Base-by-base conservation (phyloP, 2,329 filamentous ascomycete genomes). In the Thermochaetoides dissita region DNA sequence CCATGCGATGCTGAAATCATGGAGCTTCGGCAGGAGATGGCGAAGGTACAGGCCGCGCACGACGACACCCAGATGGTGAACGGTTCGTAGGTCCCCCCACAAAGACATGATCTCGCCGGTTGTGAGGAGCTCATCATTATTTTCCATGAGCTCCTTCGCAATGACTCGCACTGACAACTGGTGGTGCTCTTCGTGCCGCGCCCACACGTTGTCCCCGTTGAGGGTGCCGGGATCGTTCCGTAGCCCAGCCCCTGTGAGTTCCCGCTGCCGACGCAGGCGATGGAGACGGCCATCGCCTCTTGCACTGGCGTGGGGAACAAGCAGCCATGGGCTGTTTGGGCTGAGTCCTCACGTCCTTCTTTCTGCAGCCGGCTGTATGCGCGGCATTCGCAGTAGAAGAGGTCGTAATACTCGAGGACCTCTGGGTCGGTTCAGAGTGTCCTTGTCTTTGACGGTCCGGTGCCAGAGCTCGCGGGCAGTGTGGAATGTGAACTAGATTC, bases 361-460 rank as follows among this genome's bases (percentile, higher is more conserved):
- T 45, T n/a, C n/a, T 46, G 38, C 10, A 49, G 40, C 10, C 47
- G 40, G 32, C 45, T 42, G 31, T 49, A 45, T 12, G 38, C 45
- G n/a, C 47, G 47, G 30, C 42, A 49, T 34, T 47, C 45, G 38
- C 40, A 40, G 36, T 41, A 41, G 45, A 49, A 49, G 17, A 38
- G 24, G 11, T 45, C 36, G 11, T 30, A 40, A 28, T 39, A 45
- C 24, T 43, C 39, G 7, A 7, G 17, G 5, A 24, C 5, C 5
- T 24, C 17, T 24, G 17, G 17, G 17, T 24, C 5, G 17, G 17
- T 24, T 24, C n/a, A 24, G 5, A 24, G 17, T 24, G 17, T 24
- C 17, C 17, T 24, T 24, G 17, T 5, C 17, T 5, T 24, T 24
- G 17, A 24, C 17, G 17, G 17, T 5, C 17, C 17, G 5, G 17